Conservation (phyloP, 2,329 filamentous ascomycete species). For the Trichoderma asperellum region DNA sequence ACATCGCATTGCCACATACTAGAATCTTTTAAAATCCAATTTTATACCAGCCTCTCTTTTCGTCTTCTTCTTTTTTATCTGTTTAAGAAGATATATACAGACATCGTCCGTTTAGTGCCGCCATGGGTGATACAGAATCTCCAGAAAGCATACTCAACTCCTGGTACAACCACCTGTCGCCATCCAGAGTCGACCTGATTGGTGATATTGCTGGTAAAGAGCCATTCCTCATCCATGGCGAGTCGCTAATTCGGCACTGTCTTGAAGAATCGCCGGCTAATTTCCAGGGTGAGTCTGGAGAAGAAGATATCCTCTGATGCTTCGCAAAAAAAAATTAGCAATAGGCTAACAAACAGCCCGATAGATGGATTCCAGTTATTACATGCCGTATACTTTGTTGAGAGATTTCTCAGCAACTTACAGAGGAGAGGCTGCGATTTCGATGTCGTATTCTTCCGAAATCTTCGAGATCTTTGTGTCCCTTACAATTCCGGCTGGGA, state of each 20-base stretch:
- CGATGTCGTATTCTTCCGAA: constrained; percentile 70
- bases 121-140: not conserved
- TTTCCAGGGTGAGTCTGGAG: constrained; percentile 51
- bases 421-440: constrained; percentile 69
- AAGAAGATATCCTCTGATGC: not conserved
- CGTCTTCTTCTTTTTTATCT: not conserved
- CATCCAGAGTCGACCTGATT: constrained; percentile 63
- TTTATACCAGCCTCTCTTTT: not conserved
- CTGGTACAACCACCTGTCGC: constrained; percentile 28
- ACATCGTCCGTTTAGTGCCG: not conserved
- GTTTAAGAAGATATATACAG: not conserved
- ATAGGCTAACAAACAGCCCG: not conserved
- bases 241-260: constrained; percentile 69
- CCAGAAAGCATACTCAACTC: not conserved
- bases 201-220: constrained; percentile 77
- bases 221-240: constrained; percentile 72
- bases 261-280: constrained; percentile 67
- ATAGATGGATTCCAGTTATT: constrained; percentile 69
- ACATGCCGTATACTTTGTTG: constrained; percentile 70
- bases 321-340: not conserved
- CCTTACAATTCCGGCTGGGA: constrained; percentile 41
- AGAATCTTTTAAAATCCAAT: not conserved
- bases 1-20: not conserved
- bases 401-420: constrained; percentile 65
- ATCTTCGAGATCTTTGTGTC: constrained; percentile 58